Base-by-base conservation (phyloP, 2,329 filamentous ascomycete genomes). In the Juglanconis oblonga region DNA sequence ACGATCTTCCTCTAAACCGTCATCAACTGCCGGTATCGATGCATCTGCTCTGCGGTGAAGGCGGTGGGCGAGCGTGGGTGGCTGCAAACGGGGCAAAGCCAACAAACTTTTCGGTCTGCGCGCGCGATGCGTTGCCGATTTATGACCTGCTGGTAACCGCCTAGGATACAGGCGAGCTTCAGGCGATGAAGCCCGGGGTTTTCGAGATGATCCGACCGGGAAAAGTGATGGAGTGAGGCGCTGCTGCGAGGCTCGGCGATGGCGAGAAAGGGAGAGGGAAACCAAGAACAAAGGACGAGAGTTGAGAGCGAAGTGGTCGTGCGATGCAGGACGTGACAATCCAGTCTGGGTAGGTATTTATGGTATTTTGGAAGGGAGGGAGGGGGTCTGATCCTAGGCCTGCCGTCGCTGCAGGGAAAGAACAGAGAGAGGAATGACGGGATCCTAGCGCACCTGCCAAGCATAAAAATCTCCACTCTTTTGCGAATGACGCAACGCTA, bases 1-100 rank as follows among this genome's bases (percentile, higher is more conserved):
- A 55, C 53, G 45, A 52, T 35, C 55, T 47, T 54, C 42, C 40
- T 62, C 40, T 60, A 66, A 64, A 67, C 63, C 67, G 67, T 72
- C 71, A 72, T 72, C 66, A 61, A 65, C 61, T 49, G 33, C 38
- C 49, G 56, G 32, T 29, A 42, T 57, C 59, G 61, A 59, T 48
- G 56, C 61, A 64, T 64, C 51, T 55, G 60, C 17, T 33, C 54
- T 17, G 17, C 36, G 33, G 40, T 51, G 51, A 33, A 55, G 51
- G 24, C 24, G 33, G 31, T 32, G 47, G 35, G n/a, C 35, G 35
- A 32, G 55, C 47, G 57, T 35, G 49, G 33, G 5, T 38, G 33
- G 40, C 55, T 52, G 54, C 54, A 58, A 35, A 54, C 53, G 36
- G 45, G 58, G 35, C 40, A 52, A 51, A 31, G 44, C 35, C 53